These are phyloP conservation scores for Exidia glandulosa DNA, from an alignment of 768 basidiomycete species.

Conservation along the genomic window DNA sequence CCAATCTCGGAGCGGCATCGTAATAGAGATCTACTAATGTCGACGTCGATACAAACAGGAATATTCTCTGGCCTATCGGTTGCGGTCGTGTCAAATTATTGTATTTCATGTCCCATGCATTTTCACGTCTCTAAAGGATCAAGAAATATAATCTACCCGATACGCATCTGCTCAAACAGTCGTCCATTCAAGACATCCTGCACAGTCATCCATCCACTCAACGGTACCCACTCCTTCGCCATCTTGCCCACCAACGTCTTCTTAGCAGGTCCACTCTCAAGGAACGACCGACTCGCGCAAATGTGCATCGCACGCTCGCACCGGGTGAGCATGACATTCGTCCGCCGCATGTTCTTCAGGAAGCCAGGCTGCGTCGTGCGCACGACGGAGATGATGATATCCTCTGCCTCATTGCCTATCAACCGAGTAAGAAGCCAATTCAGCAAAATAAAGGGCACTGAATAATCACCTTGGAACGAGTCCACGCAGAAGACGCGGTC, in stretches of 20 bases:
- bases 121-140: too few relatives aligned
- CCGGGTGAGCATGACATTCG: constrained; percentile 83
- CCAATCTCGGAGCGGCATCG: too few relatives aligned
- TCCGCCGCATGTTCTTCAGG: constrained; percentile 48
- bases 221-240: constrained; percentile 15
- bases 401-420: constrained; percentile 74
- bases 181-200: too few relatives aligned
- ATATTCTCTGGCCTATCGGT: too few relatives aligned
- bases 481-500: constrained; percentile 72
- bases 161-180: too few relatives aligned
- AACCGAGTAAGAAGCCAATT: neutral
- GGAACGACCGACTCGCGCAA: constrained; percentile 48
- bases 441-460: neutral
- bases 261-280: constrained; percentile 36
- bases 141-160: too few relatives aligned
- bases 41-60: too few relatives aligned
- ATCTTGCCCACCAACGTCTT: constrained; percentile 33
- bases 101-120: too few relatives aligned
- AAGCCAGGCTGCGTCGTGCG: constrained; percentile 58
- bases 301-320: constrained; percentile 75
- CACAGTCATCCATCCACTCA: too few relatives aligned
- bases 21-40: too few relatives aligned
- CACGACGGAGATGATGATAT: constrained; percentile 62
- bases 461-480: constrained; percentile 57
- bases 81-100: too few relatives aligned